Conservation (phyloP, 2,329 filamentous ascomycete species). For the Phaeophleospora eucalypticola region DNA sequence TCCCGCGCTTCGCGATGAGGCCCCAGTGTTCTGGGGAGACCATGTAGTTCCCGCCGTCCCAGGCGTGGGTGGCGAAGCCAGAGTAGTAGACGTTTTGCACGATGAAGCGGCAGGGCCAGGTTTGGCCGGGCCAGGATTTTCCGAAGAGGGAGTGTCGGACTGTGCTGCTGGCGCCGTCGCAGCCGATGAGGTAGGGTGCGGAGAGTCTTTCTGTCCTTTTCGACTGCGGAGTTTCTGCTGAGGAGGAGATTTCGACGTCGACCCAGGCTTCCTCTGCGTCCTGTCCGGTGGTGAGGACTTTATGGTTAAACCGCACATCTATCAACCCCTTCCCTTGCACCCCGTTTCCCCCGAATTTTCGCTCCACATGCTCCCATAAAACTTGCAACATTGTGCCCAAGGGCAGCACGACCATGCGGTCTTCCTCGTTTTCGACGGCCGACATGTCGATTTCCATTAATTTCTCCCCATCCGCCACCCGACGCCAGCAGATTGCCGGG, state of each 20-base stretch:
- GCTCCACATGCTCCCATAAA: conserved; percentile 22
- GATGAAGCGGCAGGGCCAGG: conserved; percentile 20
- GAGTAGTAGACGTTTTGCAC: conserved; percentile 28
- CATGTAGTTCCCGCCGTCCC: conserved; percentile 41
- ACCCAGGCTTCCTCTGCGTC: conserved; percentile 27
- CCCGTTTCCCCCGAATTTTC: conserved; percentile 12
- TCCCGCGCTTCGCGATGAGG: conserved; percentile 20
- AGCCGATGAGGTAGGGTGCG: conserved; percentile 29
- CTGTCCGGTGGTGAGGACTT: conserved; percentile 23
- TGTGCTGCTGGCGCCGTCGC: conserved; percentile 26
- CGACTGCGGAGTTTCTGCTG: too few species aligned
- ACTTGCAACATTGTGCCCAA: conserved; percentile 28
- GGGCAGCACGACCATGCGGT: conserved; percentile 27
- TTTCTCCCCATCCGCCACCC: conserved; percentile 24
- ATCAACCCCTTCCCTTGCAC: conserved; percentile 15
- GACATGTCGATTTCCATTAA: conserved; percentile 26
- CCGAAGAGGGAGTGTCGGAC: conserved; percentile 25
- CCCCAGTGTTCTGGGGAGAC: conserved; percentile 36
- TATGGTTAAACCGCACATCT: conserved; percentile 26
- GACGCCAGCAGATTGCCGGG: conserved; percentile 27
- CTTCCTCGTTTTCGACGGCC: conserved; percentile 24
- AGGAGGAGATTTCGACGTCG: too few species aligned
- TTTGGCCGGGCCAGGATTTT: conserved; percentile 24
- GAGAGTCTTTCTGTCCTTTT: conserved; percentile 20
- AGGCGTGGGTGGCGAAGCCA: conserved; percentile 36